Conservation (phyloP, 2,329 filamentous ascomycete species). For the Colletotrichum viniferum region DNA sequence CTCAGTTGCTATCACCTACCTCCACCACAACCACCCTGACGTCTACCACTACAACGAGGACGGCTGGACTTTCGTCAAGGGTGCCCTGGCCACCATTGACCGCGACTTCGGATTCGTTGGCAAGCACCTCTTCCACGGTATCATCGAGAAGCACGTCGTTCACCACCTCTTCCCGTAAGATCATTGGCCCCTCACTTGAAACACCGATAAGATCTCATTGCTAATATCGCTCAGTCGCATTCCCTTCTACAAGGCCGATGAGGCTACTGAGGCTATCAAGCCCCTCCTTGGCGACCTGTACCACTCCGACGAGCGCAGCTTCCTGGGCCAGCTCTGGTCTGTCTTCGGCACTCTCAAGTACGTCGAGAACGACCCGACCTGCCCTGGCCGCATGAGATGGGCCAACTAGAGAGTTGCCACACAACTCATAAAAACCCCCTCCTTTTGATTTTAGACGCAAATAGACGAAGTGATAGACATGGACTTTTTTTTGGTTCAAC, state of each 20-base stretch:
- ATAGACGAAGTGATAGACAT: conserved; percentile 5
- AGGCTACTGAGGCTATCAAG: conserved; percentile 62
- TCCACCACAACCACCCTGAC: conserved; percentile 71
- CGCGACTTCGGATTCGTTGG: conserved; percentile 67
- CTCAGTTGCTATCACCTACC: conserved; percentile 73
- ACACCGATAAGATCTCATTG: not conserved
- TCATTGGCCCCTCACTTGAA: not conserved
- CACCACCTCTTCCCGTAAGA: conserved; percentile 64
- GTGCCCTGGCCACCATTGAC: conserved; percentile 65
- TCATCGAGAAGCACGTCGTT: conserved; percentile 63
- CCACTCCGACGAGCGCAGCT: conserved; percentile 46
- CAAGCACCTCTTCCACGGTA: conserved; percentile 67
- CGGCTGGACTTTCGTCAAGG: conserved; percentile 65
- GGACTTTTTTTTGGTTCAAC: not conserved
- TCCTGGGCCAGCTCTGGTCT: conserved; percentile 49
- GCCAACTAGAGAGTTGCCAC: conserved; percentile 23
- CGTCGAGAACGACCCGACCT: conserved; percentile 44
- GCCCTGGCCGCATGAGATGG: conserved; percentile 40
- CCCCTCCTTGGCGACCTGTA: conserved; percentile 61
- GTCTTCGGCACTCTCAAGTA: conserved; percentile 53
- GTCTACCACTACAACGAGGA: conserved; percentile 57
- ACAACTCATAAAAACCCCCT: not conserved
- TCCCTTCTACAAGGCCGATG: conserved; percentile 64
- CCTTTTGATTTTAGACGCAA: not conserved
- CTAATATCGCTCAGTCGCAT: conserved; percentile 42